phyloP scores from a whole-genome alignment of 2,329 filamentous ascomycete genomes.

The Balansia obtecta region DNA sequence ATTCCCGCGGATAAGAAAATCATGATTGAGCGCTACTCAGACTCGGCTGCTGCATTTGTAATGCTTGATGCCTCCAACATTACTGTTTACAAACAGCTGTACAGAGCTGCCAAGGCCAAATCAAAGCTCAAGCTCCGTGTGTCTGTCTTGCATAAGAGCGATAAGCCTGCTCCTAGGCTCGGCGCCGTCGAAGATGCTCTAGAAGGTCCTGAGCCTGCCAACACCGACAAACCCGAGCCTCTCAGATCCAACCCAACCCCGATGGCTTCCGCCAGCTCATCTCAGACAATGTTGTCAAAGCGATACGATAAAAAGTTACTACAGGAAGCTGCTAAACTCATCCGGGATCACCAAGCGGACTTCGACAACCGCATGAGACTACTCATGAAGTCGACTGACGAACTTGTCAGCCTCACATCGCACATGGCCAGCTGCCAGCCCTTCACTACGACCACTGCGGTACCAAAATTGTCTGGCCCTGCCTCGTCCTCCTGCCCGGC shows the following conservation, averaged over 20 bases:
- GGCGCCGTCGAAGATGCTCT: conserved; percentile 40
- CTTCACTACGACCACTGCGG: not conserved
- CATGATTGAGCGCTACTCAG: conserved; percentile 85
- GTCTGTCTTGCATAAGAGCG: conserved; percentile 30
- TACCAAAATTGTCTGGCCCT: not conserved
- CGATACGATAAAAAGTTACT: conserved; percentile 15
- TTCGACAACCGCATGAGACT: conserved; percentile 16
- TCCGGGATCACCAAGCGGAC: conserved; percentile 13
- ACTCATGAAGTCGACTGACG: conserved; percentile 14
- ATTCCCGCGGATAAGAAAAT: conserved; percentile 25
- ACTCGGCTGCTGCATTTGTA: conserved; percentile 75
- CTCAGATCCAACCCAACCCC: conserved; percentile 9
- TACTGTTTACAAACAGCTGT: conserved; percentile 90
- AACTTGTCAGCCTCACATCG: conserved; percentile 5
- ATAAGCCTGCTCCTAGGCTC: conserved; percentile 23
- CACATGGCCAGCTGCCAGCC: conserved; percentile 3
- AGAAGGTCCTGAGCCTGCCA: conserved; percentile 23
- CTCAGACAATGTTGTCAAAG: conserved; percentile 13
- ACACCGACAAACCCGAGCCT: not conserved
- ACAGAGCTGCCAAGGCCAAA: conserved; percentile 94
- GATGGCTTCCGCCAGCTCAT: conserved; percentile 4
- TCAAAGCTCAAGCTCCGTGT: conserved; percentile 87
- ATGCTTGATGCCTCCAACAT: conserved; percentile 64
- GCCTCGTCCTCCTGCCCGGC: conserved; percentile 1
- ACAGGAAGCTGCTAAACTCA: conserved; percentile 15